Conservation (phyloP, 2,329 filamentous ascomycete genomes). For the Didymella sp. region DNA sequence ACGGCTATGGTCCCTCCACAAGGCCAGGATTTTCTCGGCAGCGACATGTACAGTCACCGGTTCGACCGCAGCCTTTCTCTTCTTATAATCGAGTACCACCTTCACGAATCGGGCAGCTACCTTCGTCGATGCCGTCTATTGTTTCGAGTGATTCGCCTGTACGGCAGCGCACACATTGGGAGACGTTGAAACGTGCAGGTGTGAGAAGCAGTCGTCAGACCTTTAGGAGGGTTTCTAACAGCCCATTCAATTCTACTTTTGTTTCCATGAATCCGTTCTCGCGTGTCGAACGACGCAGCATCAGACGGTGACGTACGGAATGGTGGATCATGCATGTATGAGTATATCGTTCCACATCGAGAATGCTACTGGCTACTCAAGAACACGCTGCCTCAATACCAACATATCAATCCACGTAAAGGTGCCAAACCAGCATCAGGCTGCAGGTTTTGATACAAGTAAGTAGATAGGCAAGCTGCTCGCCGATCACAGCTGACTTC, state of each 20-base stretch:
- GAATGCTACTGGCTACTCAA: too few relatives aligned
- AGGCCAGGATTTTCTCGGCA: slow-evolving; percentile 12
- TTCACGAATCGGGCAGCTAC: slow-evolving; percentile 22
- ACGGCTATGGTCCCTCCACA: slow-evolving; percentile 13
- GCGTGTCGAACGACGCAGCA: slow-evolving; percentile 27
- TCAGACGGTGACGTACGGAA: slow-evolving; percentile 28
- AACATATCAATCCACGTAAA: background rate
- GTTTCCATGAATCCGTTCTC: slow-evolving; percentile 14
- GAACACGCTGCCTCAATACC: too few relatives aligned
- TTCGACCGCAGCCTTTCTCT: slow-evolving; percentile 10
- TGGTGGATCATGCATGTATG: slow-evolving; percentile 12
- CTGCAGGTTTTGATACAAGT: background rate
- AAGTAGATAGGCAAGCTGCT: background rate
- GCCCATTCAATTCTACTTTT: background rate
- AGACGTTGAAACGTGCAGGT: slow-evolving; percentile 28
- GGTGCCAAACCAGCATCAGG: background rate
- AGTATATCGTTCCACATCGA: background rate
- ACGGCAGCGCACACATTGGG: slow-evolving; percentile 26
- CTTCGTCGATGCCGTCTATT: slow-evolving; percentile 29
- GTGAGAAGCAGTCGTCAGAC: slow-evolving; percentile 34
- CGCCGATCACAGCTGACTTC: background rate
- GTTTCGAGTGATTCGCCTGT: slow-evolving; percentile 18
- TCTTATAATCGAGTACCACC: slow-evolving; percentile 13
- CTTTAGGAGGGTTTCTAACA: background rate
- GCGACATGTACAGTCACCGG: slow-evolving; percentile 6